Base-by-base conservation (phyloP, 139 green algal genomes). In the Desmodesmus armatus region DNA sequence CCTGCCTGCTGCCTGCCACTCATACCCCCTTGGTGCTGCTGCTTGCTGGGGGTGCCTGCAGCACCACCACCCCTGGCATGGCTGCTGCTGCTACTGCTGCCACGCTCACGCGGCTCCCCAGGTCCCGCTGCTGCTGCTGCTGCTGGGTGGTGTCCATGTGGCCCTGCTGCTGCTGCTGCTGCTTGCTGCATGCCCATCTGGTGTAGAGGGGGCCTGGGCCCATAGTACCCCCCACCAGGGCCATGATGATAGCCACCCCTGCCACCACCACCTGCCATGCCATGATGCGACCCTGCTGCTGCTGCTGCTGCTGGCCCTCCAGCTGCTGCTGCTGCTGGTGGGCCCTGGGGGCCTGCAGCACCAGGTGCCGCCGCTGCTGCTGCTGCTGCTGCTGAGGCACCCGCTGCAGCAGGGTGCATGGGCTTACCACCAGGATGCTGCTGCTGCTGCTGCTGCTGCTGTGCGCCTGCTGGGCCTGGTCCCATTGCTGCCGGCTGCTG, bases 281-380 rank as follows among this genome's bases (percentile, higher is more conserved):
- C n/a, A n/a, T n/a, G n/a, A n/a, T 55, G 47, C 47, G 7, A 13
- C 47, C 13, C 43, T 37, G 19, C 41, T 79, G 72, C 44, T 66
- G 47, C 47, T 65, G 73, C 73, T 31, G 73, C 47, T 44, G 37
- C 78, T 79, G 25, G 85, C 44, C 0, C 43, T 75, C 58, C 86
- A 87, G 39, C 73, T 43, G 29, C 43, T 67, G 70, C 31, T 11
- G 63, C 47, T 49, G 67, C 41, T 82, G 76, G 15, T 72, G 66
- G 29, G 23, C 40, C 74, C 39, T 44, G 35, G 17, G 53, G 13
- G 37, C 41, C 27, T 40, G 44, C 13, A 25, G 29, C 74, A 67
- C n/a, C 73, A 27, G 44, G n/a, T 70, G 74, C 44, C 67, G 73
- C 47, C 43, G 74, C 74, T 81, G 75, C 53, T 83, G 55, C 58